These are phyloP conservation scores for Coemansia sp. DNA, from an alignment of 192 early-diverging fungal genomes.

Conservation along the genomic window DNA sequence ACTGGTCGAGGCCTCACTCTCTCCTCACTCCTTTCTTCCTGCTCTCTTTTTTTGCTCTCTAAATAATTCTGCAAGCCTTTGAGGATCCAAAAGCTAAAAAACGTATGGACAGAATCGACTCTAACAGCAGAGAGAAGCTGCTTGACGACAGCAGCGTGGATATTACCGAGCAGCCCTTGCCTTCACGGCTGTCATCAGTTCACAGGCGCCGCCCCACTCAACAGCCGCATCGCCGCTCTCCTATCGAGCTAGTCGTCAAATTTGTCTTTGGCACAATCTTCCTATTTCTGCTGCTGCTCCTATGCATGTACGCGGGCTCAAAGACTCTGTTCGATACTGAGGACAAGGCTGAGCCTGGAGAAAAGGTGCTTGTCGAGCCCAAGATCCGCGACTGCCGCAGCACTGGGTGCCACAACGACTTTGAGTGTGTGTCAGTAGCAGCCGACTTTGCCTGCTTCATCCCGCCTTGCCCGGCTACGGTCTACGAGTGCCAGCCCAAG, in stretches of 20 bases:
- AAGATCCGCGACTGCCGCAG: slow-evolving; percentile 34
- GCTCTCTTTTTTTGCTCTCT: background rate
- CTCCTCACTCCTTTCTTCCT: background rate
- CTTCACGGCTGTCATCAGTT: background rate
- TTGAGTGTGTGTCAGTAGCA: slow-evolving; percentile 24
- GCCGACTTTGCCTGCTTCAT: slow-evolving; percentile 30
- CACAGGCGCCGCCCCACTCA: background rate
- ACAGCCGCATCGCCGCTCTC: background rate
- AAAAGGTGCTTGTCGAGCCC: slow-evolving; percentile 7
- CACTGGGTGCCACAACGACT: slow-evolving; percentile 25
- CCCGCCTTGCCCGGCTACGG: slow-evolving; percentile 25
- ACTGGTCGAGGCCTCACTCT: background rate
- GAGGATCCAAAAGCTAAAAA: background rate
- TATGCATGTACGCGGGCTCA: slow-evolving; percentile 12
- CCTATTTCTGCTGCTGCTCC: slow-evolving; percentile 1
- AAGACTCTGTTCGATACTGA: slow-evolving; percentile 7
- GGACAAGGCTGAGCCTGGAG: background rate
- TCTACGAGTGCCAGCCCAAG: slow-evolving; percentile 35
- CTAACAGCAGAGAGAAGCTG: background rate
- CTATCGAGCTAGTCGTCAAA: slow-evolving; percentile 8
- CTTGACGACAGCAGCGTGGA: background rate
- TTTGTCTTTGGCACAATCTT: background rate
- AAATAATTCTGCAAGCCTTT: background rate
- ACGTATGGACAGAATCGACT: background rate
- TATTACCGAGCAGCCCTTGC: background rate